These are phyloP conservation scores for Cicer arietinum DNA, from an alignment of 306 rosid genomes.

Conservation along the genomic window DNA sequence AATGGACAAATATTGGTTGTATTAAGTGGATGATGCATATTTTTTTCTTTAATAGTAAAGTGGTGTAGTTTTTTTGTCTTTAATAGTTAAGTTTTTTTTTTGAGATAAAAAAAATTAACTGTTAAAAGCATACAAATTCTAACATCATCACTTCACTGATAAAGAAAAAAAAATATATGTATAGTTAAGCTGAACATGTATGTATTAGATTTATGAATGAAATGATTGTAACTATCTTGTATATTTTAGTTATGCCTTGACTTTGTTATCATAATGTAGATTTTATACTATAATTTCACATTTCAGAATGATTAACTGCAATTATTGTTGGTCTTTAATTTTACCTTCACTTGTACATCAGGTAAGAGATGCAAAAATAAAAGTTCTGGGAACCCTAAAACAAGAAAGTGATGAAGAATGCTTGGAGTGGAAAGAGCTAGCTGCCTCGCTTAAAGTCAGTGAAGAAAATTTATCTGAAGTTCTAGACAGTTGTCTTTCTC, in stretches of 20 bases:
- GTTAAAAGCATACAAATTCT: neutral
- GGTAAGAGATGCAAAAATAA: constrained; percentile 89
- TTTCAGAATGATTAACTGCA: constrained; percentile 18
- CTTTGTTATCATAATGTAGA: constrained; percentile 26
- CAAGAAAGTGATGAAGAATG: constrained; percentile 74
- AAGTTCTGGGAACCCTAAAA: constrained; percentile 77
- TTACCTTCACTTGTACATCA: constrained; percentile 49
- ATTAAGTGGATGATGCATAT: neutral
- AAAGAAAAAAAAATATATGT: neutral
- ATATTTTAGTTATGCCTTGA: constrained; percentile 1
- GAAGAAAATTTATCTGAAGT: constrained; percentile 23
- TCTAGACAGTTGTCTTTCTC: constrained; percentile 20
- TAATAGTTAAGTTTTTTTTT: neutral
- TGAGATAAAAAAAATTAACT: neutral
- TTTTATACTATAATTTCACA: constrained; percentile 31
- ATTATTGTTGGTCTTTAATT: constrained; percentile 37
- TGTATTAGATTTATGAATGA: constrained; percentile 11
- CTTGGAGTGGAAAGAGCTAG: constrained; percentile 77
- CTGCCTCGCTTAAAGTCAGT: constrained; percentile 75
- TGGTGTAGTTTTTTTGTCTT: neutral
- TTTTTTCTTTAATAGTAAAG: neutral
- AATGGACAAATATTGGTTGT: neutral
- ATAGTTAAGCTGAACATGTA: neutral
- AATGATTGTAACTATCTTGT: constrained; percentile 2
- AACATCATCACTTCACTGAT: neutral